Conservation (phyloP, 345 rosid genomes). For the Odontarrhena argentea region DNA sequence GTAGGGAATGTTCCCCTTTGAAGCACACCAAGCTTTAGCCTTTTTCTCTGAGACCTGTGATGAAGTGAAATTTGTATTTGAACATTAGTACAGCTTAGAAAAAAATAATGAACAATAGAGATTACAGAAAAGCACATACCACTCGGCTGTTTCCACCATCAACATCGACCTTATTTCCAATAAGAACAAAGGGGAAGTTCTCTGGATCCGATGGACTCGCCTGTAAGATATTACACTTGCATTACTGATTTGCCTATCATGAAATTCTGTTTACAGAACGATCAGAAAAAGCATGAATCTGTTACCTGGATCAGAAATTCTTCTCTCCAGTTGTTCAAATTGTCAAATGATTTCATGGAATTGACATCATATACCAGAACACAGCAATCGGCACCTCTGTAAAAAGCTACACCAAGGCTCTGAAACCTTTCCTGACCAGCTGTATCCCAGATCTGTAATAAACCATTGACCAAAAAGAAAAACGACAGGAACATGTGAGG, state of each 20-base stretch:
- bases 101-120: slow-evolving; percentile 7
- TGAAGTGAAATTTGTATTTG: neutral
- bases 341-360: slow-evolving; percentile 74
- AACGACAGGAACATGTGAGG: slow-evolving; percentile 7
- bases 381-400: slow-evolving; percentile 82
- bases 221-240: slow-evolving; percentile 46
- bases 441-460: slow-evolving; percentile 89
- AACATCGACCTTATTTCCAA: slow-evolving; percentile 88
- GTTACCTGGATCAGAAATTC: slow-evolving; percentile 81
- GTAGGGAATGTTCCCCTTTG: slow-evolving; percentile 95
- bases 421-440: slow-evolving; percentile 96
- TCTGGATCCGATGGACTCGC: slow-evolving; percentile 97
- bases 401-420: slow-evolving; percentile 93
- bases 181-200: slow-evolving; percentile 90
- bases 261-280: neutral
- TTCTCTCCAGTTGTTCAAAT: slow-evolving; percentile 85
- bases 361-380: slow-evolving; percentile 94
- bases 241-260: slow-evolving; percentile 10
- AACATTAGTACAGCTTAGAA: neutral
- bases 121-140: slow-evolving; percentile 46
- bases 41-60: slow-evolving; percentile 90
- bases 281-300: neutral
- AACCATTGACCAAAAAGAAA: slow-evolving; percentile 20
- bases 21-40: slow-evolving; percentile 97
- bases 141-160: slow-evolving; percentile 94